Percentiles rank a stretch among this genome's conserved stretches.
Evolutionary conservation across 306 rosid species (phyloP).

Genomic region (Prinsepia uniflora): DNA sequence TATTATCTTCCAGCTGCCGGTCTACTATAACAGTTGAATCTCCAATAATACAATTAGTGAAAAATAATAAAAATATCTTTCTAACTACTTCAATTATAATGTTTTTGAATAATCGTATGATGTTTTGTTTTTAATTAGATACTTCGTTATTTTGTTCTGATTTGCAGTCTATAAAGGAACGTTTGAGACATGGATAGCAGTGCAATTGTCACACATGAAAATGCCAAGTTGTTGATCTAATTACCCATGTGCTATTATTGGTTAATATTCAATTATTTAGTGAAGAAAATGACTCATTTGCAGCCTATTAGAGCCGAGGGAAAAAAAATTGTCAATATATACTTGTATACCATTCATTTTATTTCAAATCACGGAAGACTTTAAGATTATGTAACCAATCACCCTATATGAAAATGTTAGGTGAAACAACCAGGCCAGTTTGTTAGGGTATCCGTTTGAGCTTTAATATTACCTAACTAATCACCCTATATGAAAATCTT

Average conservation of each 20-base stretch:
- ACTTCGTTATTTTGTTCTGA: not conserved
- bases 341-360: not conserved
- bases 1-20: too few relatives aligned
- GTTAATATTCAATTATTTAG: not conserved
- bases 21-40: too few relatives aligned
- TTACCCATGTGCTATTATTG: not conserved
- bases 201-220: not conserved
- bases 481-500: not conserved
- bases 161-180: too few relatives aligned
- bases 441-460: not conserved
- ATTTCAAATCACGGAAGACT: not conserved
- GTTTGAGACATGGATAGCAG: not conserved
- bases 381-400: not conserved
- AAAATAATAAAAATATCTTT: too few relatives aligned
- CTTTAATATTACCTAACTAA: not conserved
- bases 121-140: not conserved
- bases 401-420: not conserved
- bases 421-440: not conserved
- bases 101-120: not conserved
- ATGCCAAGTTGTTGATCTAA: not conserved
- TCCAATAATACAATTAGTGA: too few relatives aligned
- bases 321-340: not conserved
- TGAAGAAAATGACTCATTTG: not conserved
- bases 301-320: not conserved
- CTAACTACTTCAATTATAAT: too few relatives aligned